phyloP scores from a whole-genome alignment of 768 basidiomycete species.

The Mycena vulgaris region DNA sequence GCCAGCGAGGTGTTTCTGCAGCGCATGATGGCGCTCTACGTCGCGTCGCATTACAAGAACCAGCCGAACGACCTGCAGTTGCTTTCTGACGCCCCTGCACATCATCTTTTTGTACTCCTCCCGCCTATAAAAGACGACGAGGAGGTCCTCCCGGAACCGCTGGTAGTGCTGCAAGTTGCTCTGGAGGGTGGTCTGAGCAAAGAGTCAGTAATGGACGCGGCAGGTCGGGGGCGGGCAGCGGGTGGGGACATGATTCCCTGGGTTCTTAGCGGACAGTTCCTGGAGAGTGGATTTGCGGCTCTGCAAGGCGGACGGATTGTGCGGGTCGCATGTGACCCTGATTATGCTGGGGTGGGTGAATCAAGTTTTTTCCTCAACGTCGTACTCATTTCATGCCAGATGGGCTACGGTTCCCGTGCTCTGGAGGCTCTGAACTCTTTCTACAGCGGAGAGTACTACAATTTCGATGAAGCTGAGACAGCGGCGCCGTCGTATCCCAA shows the following conservation, averaged over 20 bases:
- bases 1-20: constrained; percentile 98
- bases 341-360: constrained; percentile 86
- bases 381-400: constrained; percentile 62
- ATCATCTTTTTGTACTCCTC: constrained; percentile 95
- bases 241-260: constrained; percentile 99
- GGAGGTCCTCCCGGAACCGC: constrained; percentile 91
- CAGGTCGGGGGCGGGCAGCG: constrained; percentile 86
- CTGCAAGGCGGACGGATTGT: constrained; percentile 94
- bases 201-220: constrained; percentile 86
- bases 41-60: constrained; percentile 99
- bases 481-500: constrained; percentile 75
- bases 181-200: constrained; percentile 94
- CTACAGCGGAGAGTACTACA: constrained; percentile 94
- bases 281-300: constrained; percentile 93
- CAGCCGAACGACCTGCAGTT: constrained; percentile 99
- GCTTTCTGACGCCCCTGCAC: constrained; percentile 96
- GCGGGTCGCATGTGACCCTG: constrained; percentile 95
- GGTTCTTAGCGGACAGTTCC: constrained; percentile 95
- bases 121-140: constrained; percentile 94
- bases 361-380: neutral
- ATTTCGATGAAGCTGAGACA: constrained; percentile 78
- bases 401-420: constrained; percentile 97
- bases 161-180: constrained; percentile 96
- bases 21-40: constrained; percentile 98
- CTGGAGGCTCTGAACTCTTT: constrained; percentile 90